Base-by-base conservation (phyloP, 2,329 filamentous ascomycete species). In the Emericellopsis cladophorae region DNA sequence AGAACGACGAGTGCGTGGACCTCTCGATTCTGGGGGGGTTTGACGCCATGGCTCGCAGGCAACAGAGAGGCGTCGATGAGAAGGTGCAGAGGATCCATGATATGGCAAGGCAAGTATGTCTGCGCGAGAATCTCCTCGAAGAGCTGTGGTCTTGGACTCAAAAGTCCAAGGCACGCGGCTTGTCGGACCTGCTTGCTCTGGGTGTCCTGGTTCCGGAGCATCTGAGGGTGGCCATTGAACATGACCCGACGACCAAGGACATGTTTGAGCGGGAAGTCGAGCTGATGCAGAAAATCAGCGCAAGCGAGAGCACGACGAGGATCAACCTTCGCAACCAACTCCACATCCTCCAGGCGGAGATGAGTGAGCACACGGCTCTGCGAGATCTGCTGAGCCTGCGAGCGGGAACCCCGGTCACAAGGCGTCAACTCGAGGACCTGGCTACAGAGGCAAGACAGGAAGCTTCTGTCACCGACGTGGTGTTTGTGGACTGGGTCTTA, bases 1-100 rank as follows among this genome's bases (percentile, higher is more conserved):
- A 35, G 34, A 35, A 33, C 5, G 22, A 33, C 21, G 38, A 43
- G 37, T 21, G 42, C 23, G 32, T 33, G 15, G 39, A 40, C 33
- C 23, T 41, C 31, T 16, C 23, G 16, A 31, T 38, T 10, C 37
- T 37, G 15, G 7, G 24, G 18, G 22, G 42, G 33, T 24, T 41
- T 9, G 42, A 33, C n/a, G 42, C 42, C 8, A 23, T 32, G 7
- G 40, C 34, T 12, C 33, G 36, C 10, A 18, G 21, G 35, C 35
- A 37, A 22, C 35, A 37, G 16, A 16, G 15, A 8, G 21, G n/a
- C 21, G 15, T 15, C 4, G 16, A n/a, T 14, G 35, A n/a, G 11
- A 21, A 23, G 21, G 14, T 37, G 35, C 15, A 21, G 22, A 22
- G 22, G n/a, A 37, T 22, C 9, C 21, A 37, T 12, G n/a, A 23